These are phyloP conservation scores for Fusarium illudens DNA, from an alignment of 2,329 filamentous ascomycete genomes.

Conservation along the genomic window DNA sequence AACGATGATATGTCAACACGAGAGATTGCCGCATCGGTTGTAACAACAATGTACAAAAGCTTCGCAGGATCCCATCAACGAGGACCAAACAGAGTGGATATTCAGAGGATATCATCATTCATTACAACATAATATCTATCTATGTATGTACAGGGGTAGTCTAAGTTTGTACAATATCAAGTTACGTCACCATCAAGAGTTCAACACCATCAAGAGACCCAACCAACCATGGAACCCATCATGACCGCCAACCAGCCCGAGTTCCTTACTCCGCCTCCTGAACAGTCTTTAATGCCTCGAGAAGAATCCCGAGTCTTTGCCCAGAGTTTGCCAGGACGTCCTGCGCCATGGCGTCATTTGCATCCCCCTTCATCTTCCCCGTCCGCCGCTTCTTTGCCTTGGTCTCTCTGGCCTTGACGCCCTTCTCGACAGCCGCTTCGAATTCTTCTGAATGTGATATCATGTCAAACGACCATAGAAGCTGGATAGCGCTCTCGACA, in stretches of 20 bases:
- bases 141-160: slow-evolving; percentile 35
- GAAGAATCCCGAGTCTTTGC: slow-evolving; percentile 52
- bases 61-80: background rate
- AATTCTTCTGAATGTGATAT: slow-evolving; percentile 50
- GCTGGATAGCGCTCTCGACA: slow-evolving; percentile 70
- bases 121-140: slow-evolving; percentile 34
- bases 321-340: slow-evolving; percentile 56
- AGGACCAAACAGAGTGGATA: background rate
- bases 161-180: slow-evolving; percentile 34
- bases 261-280: slow-evolving; percentile 25
- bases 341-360: slow-evolving; percentile 53
- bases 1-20: slow-evolving; percentile 29
- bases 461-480: slow-evolving; percentile 53
- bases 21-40: background rate
- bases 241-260: background rate
- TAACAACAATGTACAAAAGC: slow-evolving; percentile 27
- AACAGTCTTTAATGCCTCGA: slow-evolving; percentile 46
- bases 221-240: background rate
- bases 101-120: slow-evolving; percentile 33
- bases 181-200: slow-evolving; percentile 1
- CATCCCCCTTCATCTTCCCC: slow-evolving; percentile 45
- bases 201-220: background rate
- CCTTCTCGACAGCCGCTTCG: slow-evolving; percentile 52
- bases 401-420: slow-evolving; percentile 58
- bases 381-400: slow-evolving; percentile 56